phyloP scores from a whole-genome alignment of 306 rosid species.

The Citrullus colocynthis region DNA sequence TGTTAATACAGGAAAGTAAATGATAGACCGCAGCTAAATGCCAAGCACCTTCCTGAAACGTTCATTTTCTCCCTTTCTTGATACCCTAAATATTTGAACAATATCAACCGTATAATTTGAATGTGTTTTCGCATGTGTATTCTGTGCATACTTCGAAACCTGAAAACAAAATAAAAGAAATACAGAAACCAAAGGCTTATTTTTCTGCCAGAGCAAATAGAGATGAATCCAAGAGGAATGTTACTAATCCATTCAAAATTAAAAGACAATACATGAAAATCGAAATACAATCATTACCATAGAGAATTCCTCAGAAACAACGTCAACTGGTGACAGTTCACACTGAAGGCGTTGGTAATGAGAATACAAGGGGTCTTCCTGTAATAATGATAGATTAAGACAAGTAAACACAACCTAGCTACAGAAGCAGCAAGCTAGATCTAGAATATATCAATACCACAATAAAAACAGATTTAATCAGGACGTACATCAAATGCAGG shows the following conservation, averaged over 20 bases:
- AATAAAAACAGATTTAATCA: neutral
- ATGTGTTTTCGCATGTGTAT: slow-evolving; percentile 89
- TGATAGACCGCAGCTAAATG: neutral
- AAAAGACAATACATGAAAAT: neutral
- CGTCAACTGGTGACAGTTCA: slow-evolving; percentile 50
- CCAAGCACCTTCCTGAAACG: slow-evolving; percentile 53
- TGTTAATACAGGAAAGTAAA: neutral
- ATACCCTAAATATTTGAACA: slow-evolving; percentile 54
- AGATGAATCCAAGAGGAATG: neutral
- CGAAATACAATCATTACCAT: slow-evolving; percentile 36
- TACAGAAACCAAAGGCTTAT: slow-evolving; percentile 10
- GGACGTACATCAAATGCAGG: neutral
- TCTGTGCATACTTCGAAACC: slow-evolving; percentile 65
- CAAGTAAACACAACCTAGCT: neutral
- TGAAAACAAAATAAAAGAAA: slow-evolving; percentile 15
- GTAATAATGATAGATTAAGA: slow-evolving; percentile 13
- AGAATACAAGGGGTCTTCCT: slow-evolving; percentile 73
- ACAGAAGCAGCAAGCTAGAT: neutral
- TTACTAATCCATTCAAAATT: neutral
- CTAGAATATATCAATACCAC: neutral
- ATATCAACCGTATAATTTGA: slow-evolving; percentile 60
- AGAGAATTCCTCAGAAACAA: slow-evolving; percentile 48
- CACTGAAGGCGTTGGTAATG: slow-evolving; percentile 68
- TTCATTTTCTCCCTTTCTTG: slow-evolving; percentile 62
- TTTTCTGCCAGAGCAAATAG: neutral